Base-by-base conservation (phyloP, 2,329 filamentous ascomycete species). In the Acephala macrosclerotiorum region DNA sequence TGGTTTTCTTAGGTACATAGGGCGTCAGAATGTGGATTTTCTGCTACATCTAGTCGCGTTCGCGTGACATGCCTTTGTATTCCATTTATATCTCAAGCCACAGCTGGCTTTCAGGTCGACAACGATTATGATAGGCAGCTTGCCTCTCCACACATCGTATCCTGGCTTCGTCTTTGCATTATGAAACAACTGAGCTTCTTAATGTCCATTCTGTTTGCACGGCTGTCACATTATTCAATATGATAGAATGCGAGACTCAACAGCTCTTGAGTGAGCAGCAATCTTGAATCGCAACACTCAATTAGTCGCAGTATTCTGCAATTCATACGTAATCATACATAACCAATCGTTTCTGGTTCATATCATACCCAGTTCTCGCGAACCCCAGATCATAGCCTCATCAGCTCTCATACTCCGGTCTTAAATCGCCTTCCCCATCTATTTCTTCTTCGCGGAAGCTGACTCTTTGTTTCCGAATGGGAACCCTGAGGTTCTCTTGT, bases 401-500 rank as follows among this genome's bases (percentile, higher is more conserved):
- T 5, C 11, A n/a, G 20, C n/a, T 9, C 22, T n/a, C 6, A 11
- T 22, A n/a, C 16, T 22, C 42, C 8, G 36, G 36, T 40, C 9
- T 22, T 58, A 73, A 1, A 66, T 63, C 20, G 65, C 68, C 61
- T 73, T 72, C 18, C 66, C 63, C 65, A 70, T 40, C 56, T 70
- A 64, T 60, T 69, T 75, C 68, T 76, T 76, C 68, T 70, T 73
- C 36, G 69, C 66, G 22, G 65, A 63, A 12, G 74, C 75, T 40
- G 76, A 75, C 75, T 87, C 84, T 5, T 71, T 73, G 71, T 91
- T 91, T 70, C 80, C 81, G 75, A 92, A 91, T 2, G 89, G 89
- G 71, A 87, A 92, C 12, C 87, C 88, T 66, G 83, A 83, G 29
- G 84, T 90, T 74, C 89, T 81, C 82, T 90, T 91, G 74, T 91